These are phyloP conservation scores for Kazachstania sp. DNA, from an alignment of 1,139 yeast species.

Conservation along the genomic window DNA sequence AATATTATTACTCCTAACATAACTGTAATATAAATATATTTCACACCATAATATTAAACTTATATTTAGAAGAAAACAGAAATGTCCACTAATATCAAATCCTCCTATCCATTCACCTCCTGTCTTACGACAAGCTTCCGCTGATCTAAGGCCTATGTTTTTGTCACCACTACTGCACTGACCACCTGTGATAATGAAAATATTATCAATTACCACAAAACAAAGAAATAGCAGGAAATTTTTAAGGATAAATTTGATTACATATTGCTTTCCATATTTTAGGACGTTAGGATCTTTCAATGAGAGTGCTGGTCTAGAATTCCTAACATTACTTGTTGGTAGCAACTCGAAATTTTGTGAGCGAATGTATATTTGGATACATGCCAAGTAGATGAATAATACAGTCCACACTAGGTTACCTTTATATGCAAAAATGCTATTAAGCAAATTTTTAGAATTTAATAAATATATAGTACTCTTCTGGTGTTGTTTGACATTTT, in stretches of 20 bases:
- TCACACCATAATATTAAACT: conserved; percentile 40
- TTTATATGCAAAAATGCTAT: conserved; percentile 32
- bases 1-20: conserved; percentile 12
- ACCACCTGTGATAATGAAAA: conserved; percentile 34
- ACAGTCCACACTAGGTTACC: conserved; percentile 31
- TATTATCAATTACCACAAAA: conserved; percentile 30
- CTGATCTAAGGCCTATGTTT: conserved; percentile 13
- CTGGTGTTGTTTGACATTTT: conserved; percentile 14
- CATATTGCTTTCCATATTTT: conserved; percentile 16
- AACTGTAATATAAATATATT: conserved; percentile 16
- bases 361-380: conserved; percentile 11
- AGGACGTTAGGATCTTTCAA: neutral
- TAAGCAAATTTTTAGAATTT: conserved; percentile 27
- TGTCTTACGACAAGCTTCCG: conserved; percentile 20
- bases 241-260: conserved; percentile 25
- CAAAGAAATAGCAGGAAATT: conserved; percentile 15
- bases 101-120: conserved; percentile 47
- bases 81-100: conserved; percentile 60
- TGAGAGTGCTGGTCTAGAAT: conserved; percentile 2
- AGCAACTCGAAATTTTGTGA: conserved; percentile 6
- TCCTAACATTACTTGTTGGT: conserved; percentile 9
- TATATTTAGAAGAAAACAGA: conserved; percentile 43
- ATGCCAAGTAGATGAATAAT: conserved; percentile 18
- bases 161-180: conserved; percentile 20
- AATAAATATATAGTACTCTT: conserved; percentile 18